Evolutionary conservation across 805 yeast species (phyloP), one percentile per base, ranked within the genome.

Genomic region (Helenozyma baotianmanensis): DNA sequence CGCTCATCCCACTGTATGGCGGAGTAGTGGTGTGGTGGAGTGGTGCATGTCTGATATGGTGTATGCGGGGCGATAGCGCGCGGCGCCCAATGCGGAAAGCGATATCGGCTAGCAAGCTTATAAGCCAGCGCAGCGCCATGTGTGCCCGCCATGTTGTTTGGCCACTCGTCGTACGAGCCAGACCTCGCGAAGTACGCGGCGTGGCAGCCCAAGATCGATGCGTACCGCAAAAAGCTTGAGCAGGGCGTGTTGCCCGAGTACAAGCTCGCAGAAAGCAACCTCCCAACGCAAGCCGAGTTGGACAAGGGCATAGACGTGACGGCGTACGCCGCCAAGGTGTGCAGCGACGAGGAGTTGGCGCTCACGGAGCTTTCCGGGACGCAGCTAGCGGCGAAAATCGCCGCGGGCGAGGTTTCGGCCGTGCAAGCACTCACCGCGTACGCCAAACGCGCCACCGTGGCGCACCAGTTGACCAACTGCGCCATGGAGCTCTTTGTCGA

Each of bases 141-240:
- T 11, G 6, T 8, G 11, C 14, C 18, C 9, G 19, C 14, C n/a
- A 35, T 30, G 38, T 18, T 35, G 9, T 35, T 35, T 19, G 33
- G 29, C 12, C 12, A 22, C 7, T 29, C 31, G 10, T 14, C 38
- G 12, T 32, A 34, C 16, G 36, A 38, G 16, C 16, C 36, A 14
- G 39, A 43, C 26, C 25, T 26, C 4, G 33, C 32, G 8, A 32
- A 30, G 21, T 43, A 25, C 30, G 36, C 37, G 11, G 25, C 31
- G 36, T 63, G 55, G 51, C 38, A 47, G 25, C 64, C 65, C 14
- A 63, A 60, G 39, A 45, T 64, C 25, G 41, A 52, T 23, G 58
- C 53, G 1, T 64, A 63, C 37, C 43, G 53, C 15, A 36, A 48
- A 9, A 42, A 42, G 6, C 43, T 61, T 16, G 43, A 40, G 2